These are phyloP conservation scores for Teratosphaeria destructans DNA, from an alignment of 2,329 filamentous ascomycete species.

Conservation along the genomic window DNA sequence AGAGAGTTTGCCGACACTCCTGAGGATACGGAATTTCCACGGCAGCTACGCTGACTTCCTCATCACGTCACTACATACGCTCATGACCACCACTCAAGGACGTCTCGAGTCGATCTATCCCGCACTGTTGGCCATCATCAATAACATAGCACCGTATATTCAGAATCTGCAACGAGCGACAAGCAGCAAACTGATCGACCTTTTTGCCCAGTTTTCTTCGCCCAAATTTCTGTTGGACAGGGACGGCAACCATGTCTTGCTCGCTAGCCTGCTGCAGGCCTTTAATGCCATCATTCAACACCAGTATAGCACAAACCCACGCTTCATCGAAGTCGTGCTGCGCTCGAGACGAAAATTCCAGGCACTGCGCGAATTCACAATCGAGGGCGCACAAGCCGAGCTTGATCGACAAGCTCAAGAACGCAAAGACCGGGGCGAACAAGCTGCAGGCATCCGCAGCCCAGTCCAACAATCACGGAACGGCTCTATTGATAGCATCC, in stretches of 20 bases:
- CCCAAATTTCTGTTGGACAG: slow-evolving; percentile 87
- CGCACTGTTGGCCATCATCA: slow-evolving; percentile 80
- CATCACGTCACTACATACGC: slow-evolving; percentile 81
- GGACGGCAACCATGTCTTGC: slow-evolving; percentile 74
- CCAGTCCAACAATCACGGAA: slow-evolving; percentile 27
- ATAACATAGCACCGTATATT: slow-evolving; percentile 81
- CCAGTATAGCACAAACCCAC: slow-evolving; percentile 62
- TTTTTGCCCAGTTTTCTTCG: slow-evolving; percentile 86
- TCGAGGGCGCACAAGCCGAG: slow-evolving; percentile 86
- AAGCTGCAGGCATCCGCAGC: slow-evolving; percentile 21
- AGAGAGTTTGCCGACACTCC: slow-evolving; percentile 71
- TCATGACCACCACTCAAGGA: slow-evolving; percentile 85
- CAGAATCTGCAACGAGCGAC: slow-evolving; percentile 65
- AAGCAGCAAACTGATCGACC: slow-evolving; percentile 72
- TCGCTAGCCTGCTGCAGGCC: slow-evolving; percentile 75
- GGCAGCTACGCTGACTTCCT: slow-evolving; percentile 91
- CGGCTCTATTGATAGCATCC: slow-evolving; percentile 57
- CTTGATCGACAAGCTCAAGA: slow-evolving; percentile 68
- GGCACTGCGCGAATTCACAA: slow-evolving; percentile 72
- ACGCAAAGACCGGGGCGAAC: slow-evolving; percentile 42
- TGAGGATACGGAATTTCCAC: slow-evolving; percentile 72
- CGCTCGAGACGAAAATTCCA: slow-evolving; percentile 76
- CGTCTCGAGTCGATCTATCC: slow-evolving; percentile 87
- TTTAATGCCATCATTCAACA: slow-evolving; percentile 87
- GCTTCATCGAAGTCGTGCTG: slow-evolving; percentile 69